phyloP scores from a whole-genome alignment of 495 filamentous ascomycete genomes.

The Neurospora sp. region DNA sequence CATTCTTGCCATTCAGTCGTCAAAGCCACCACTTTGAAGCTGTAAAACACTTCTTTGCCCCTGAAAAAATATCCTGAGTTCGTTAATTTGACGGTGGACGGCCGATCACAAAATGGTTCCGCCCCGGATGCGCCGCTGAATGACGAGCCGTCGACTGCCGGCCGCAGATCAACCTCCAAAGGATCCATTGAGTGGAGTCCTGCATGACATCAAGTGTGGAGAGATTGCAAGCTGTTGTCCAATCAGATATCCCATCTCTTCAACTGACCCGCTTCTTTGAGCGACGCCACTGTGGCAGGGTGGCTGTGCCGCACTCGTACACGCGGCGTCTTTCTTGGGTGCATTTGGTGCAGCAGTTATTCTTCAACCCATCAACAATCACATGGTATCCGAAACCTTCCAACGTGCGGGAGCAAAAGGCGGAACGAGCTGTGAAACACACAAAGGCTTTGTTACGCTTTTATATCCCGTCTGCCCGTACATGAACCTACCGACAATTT shows the following conservation, averaged over 20 bases:
- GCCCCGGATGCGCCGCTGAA: not conserved
- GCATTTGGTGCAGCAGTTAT: not conserved
- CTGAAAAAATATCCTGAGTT: not conserved
- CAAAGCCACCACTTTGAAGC: not conserved
- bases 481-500: not conserved
- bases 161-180: not conserved
- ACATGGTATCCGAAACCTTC: not conserved
- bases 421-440: not conserved
- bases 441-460: not conserved
- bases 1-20: not conserved
- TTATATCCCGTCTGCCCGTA: not conserved
- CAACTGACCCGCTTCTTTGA: not conserved
- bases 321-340: not conserved
- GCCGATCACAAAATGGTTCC: not conserved
- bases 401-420: not conserved
- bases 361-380: not conserved
- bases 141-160: not conserved
- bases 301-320: not conserved
- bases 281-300: not conserved
- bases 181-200: not conserved
- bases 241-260: not conserved
- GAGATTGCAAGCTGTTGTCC: not conserved
- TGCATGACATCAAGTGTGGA: not conserved
- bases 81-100: not conserved
- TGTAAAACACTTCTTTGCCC: not conserved